Evolutionary conservation across 345 rosid species (phyloP), one percentile per base, ranked within the genome.

Genomic region (Mallotus nudiflorus): DNA sequence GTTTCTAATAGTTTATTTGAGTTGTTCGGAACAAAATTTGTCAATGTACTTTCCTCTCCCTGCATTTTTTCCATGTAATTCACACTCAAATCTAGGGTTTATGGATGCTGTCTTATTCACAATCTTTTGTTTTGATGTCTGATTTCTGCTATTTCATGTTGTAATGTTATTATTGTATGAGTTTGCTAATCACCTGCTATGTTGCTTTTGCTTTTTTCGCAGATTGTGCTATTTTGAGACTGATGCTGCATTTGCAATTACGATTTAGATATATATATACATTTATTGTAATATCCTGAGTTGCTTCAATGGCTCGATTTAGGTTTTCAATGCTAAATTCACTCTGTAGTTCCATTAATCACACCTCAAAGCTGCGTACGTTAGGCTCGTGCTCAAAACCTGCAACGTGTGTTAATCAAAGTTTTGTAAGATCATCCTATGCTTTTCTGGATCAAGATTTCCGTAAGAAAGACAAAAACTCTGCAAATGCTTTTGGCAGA

Each of bases 281-380:
- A 9, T 39, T 39, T 39, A 4, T 55, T 31, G 28, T 25, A 2
- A 2, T 45, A 12, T 28, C 58, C 39, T 22, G 35, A 27, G 73
- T 68, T 55, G 75, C 27, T 42, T 42, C 14, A 42, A 87, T 89
- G 90, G 78, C 82, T 56, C 83, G 82, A 56, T 52, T 66, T 76
- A 72, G 83, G 85, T 69, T 77, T 70, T 76, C 79, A 18, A 71
- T 69, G 53, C 82, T 84, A 52, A 84, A 69, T 54, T 78, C 84
- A 44, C 63, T 82, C 35, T 16, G 65, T 67, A 79, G 57, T 68
- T 84, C 81, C n/a, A 48, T 61, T 9, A 49, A 25, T 19, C 71
- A 74, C 25, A 61, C 74, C 39, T 45, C 40, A 44, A 76, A 75
- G 45, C 65, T 62, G 48, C 65, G 44, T 29, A 56, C 72, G 0